Evolutionary conservation across 306 rosid genomes (phyloP).

Genomic region (Aeschynomene evenia): DNA sequence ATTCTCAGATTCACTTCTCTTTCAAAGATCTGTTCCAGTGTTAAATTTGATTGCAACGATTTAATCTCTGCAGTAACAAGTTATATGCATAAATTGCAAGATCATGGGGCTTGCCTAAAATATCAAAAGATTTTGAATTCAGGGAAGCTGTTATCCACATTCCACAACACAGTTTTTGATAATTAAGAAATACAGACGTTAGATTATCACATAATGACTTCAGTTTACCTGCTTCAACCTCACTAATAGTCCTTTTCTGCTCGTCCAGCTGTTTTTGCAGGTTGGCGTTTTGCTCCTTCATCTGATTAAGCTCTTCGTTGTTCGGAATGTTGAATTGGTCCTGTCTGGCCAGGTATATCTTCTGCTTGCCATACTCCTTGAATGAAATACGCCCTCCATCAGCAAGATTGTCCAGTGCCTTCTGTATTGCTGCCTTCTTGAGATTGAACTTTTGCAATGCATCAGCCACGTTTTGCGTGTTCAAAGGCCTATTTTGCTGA

Average conservation of each 20-base stretch:
- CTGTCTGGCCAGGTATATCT: slow-evolving; percentile 84
- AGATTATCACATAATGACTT: not conserved
- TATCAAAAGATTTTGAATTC: not conserved
- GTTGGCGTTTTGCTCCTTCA: slow-evolving; percentile 73
- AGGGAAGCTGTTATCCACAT: not conserved
- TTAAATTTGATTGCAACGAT: slow-evolving; percentile 72
- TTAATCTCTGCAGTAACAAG: slow-evolving; percentile 64
- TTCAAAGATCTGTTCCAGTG: slow-evolving; percentile 71
- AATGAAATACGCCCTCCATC: slow-evolving; percentile 71
- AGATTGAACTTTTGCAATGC: slow-evolving; percentile 83
- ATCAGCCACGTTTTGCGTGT: slow-evolving; percentile 85
- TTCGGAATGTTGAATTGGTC: slow-evolving; percentile 77
- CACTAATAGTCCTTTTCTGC: slow-evolving; percentile 49
- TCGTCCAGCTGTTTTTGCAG: slow-evolving; percentile 59
- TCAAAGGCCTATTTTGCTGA: slow-evolving; percentile 91
- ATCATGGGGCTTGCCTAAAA: slow-evolving; percentile 4
- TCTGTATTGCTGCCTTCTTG: slow-evolving; percentile 78
- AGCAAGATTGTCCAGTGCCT: slow-evolving; percentile 75
- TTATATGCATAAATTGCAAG: slow-evolving; percentile 3
- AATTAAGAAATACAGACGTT: not conserved
- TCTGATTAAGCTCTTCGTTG: slow-evolving; percentile 72
- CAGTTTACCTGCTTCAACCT: slow-evolving; percentile 75
- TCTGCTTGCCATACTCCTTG: slow-evolving; percentile 98
- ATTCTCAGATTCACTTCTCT: slow-evolving; percentile 61
- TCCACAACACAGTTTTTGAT: not conserved